Evolutionary conservation across 371 early-diverging fungal genomes (phyloP), one percentile per base, ranked within the genome.

Genomic region (Dichotomocladium elegans): DNA sequence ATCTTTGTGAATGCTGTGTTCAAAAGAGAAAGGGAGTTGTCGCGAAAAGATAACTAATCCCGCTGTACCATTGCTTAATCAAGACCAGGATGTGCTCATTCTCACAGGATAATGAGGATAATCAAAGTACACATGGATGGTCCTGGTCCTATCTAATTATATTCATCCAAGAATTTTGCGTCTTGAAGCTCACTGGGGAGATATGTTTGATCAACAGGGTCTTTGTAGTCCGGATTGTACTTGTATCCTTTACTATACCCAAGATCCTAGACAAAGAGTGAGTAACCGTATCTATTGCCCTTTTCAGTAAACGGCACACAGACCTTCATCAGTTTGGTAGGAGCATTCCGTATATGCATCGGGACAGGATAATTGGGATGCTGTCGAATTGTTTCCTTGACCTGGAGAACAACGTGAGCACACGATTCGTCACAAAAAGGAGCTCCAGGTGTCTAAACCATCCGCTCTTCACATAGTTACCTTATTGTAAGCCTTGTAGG

Each of bases 261-360:
- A 27, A 93, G 56, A 28, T 90, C 70, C 67, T 82, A 62, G 19
- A 2, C n/a, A n/a, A n/a, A n/a, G n/a, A n/a, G n/a, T n/a, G n/a
- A n/a, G n/a, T n/a, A n/a, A n/a, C 42, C 7, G 19, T 41, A 29
- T 31, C 19, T 17, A 22, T 21, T 43, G 8, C 22, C 15, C 9
- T 24, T 54, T 58, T n/a, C n/a, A n/a, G n/a, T n/a, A n/a, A n/a
- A n/a, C n/a, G n/a, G n/a, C n/a, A n/a, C n/a, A n/a, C n/a, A n/a
- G n/a, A 69, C 68, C 66, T 85, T 79, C 87, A 88, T 86, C 24
- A 89, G 54, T 29, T 60, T 57, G 0, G 92, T 93, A 0, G 92
- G 94, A 24, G 94, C 92, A 64, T 91, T 93, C 22, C 93, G 79
- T 19, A 94, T 64, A 61, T 93, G 94, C 47, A 92, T 55, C 1